These are phyloP conservation scores for Acephala macrosclerotiorum DNA, from an alignment of 2,329 filamentous ascomycete species.

Conservation along the genomic window DNA sequence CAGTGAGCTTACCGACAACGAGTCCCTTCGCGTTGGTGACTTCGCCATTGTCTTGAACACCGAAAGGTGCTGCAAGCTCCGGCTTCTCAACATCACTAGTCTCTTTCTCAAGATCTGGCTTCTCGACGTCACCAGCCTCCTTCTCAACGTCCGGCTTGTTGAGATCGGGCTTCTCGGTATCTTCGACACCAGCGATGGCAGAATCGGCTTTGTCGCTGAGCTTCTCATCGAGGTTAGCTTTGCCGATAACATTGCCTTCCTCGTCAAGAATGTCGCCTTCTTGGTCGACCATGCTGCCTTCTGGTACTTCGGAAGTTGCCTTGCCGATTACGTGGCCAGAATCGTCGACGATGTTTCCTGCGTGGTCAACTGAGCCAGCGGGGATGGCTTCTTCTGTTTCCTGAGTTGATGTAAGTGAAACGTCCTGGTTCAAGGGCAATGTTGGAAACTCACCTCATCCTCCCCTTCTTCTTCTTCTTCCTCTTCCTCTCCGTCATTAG, in stretches of 20 bases:
- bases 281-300: conserved; percentile 55
- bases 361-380: conserved; percentile 49
- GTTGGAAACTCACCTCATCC: conserved; percentile 8
- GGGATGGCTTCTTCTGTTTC: conserved; percentile 27
- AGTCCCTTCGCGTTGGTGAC: conserved; percentile 62
- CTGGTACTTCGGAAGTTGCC: conserved; percentile 69
- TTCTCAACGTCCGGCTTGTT: neutral
- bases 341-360: conserved; percentile 62
- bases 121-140: conserved; percentile 35
- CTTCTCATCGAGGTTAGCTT: conserved; percentile 27
- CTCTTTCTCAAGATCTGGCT: conserved; percentile 46
- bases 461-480: conserved; percentile 24
- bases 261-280: conserved; percentile 64
- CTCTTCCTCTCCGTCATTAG: conserved; percentile 12
- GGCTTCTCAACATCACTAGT: conserved; percentile 45
- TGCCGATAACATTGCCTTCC: conserved; percentile 56
- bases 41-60: conserved; percentile 59
- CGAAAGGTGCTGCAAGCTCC: conserved; percentile 58
- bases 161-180: conserved; percentile 31
- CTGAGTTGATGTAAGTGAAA: neutral
- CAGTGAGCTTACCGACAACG: conserved; percentile 57
- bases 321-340: conserved; percentile 60
- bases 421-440: no score
- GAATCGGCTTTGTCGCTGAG: neutral
- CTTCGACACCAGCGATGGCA: conserved; percentile 1